Base-by-base conservation (phyloP, 495 filamentous ascomycete species). In the Sordaria brevicollis region DNA sequence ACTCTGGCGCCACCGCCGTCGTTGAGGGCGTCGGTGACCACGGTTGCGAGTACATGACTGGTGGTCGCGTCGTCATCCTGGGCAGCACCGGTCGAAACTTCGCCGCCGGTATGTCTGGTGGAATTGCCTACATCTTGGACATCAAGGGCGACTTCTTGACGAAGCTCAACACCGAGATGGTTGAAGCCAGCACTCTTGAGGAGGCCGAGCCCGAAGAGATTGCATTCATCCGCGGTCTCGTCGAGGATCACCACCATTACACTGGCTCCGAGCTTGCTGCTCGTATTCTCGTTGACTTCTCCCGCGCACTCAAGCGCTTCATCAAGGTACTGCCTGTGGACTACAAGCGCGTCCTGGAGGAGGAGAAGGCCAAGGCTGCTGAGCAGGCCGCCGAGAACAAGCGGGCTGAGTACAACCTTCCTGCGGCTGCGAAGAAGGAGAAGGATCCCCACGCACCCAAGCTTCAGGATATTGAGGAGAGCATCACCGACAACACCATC, bases 11-110 rank as follows among this genome's bases (percentile, higher is more conserved):
- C 54, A 98, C 91, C 35, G 95, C 96, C 35, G 92, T 99, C 72
- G 94, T 98, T 73, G 95, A 99, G 82, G 95, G 96, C 81, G 89
- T 97, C 68, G 95, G 95, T 84, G 95, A 99, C 79, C 95, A 99
- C 78, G 93, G 94, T 65, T 98, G 94, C 78, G 95, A 99, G 84
- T 99, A 99, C 87, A 99, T 99, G 95, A 99, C 95, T 70, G 95
- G 95, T 76, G 95, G 95, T 76, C 93, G 96, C 78, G 88, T 98
- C 39, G 83, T 99, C 70, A 85, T 96, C 71, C 86, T 99, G 62
- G 95, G 95, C 70, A 88, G 90, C 75, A 97, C 93, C 75, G 95
- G 95, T n/a, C 95, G 95, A 72, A 99, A 99, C 86, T 99, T 99
- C 76, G 95, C 96, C 76, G 95, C 95, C 70, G 95, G 95, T 84